Conservation (phyloP, 805 yeast genomes). For the Suhomyces sp. region DNA sequence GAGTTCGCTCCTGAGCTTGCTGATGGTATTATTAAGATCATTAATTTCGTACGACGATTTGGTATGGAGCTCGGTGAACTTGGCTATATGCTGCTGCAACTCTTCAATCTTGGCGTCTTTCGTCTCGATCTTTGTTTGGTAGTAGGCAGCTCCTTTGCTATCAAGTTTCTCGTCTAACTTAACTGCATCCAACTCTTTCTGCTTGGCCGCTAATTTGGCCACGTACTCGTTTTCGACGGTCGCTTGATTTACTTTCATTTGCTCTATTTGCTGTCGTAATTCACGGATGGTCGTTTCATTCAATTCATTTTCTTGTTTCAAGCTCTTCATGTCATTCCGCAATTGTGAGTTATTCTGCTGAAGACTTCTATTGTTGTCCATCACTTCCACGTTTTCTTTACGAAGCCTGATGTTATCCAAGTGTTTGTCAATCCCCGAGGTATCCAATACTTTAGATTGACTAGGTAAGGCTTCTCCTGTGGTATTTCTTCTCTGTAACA, state of each 20-base stretch:
- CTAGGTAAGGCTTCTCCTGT: slow-evolving; percentile 1
- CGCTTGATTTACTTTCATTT: neutral
- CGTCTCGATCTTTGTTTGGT: slow-evolving; percentile 9
- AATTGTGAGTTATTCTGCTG: neutral
- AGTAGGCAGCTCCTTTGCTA: slow-evolving; percentile 9
- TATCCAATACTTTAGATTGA: slow-evolving; percentile 25
- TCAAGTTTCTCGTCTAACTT: slow-evolving; percentile 8
- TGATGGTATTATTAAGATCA: slow-evolving; percentile 13
- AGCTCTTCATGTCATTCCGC: neutral
- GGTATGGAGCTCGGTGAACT: slow-evolving; percentile 10
- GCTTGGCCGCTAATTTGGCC: slow-evolving; percentile 1
- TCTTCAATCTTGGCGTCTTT: slow-evolving; percentile 14
- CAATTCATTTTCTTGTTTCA: neutral
- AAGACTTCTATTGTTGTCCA: neutral
- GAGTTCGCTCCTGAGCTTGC: slow-evolving; percentile 15
- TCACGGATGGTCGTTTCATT: neutral
- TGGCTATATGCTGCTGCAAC: slow-evolving; percentile 11
- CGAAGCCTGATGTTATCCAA: slow-evolving; percentile 39
- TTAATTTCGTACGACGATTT: slow-evolving; percentile 11
- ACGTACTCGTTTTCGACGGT: neutral
- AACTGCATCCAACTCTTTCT: slow-evolving; percentile 5
- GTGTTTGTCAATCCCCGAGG: slow-evolving; percentile 41
- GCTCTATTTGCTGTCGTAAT: neutral
- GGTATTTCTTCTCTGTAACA: slow-evolving; percentile 20
- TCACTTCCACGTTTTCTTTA: slow-evolving; percentile 26